A percentile compares a stretch with the other conserved stretches of the same genome.
Evolutionary conservation across 768 basidiomycete species (phyloP).

Genomic region (Kwoniella mangroviensis): DNA sequence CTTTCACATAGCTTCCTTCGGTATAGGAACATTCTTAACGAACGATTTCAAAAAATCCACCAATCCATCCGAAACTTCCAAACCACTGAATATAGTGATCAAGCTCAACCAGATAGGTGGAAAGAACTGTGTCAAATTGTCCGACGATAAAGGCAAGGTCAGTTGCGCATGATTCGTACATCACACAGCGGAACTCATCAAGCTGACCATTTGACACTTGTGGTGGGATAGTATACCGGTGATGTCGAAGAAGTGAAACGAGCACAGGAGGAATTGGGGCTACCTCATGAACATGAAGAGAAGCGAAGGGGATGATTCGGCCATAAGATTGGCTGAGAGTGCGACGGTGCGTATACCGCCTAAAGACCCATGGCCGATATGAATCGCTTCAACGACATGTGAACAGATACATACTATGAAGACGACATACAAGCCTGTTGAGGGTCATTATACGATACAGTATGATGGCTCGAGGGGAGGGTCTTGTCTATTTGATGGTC

Average conservation of each 20-base stretch:
- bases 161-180: constrained; percentile 12
- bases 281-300: constrained; percentile 35
- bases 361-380: no score
- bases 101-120: constrained; percentile 78
- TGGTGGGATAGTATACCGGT: constrained; percentile 71
- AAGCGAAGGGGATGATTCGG: constrained; percentile 26
- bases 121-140: constrained; percentile 85
- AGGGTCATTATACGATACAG: no score
- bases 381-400: no score
- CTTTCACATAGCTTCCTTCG: constrained; percentile 71
- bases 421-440: no score
- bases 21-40: constrained; percentile 89
- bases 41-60: constrained; percentile 72
- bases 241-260: constrained; percentile 65
- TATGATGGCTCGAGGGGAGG: no score
- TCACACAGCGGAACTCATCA: no score
- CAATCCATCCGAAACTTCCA: constrained; percentile 50
- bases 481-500: no score
- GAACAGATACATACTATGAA: no score
- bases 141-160: constrained; percentile 86
- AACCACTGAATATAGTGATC: constrained; percentile 85
- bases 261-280: constrained; percentile 63
- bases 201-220: constrained; percentile 61
- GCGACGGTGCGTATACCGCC: no score
- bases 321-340: no score